Conservation (phyloP, 108 stramenopile species). For the Aurantiochytrium sp. region DNA sequence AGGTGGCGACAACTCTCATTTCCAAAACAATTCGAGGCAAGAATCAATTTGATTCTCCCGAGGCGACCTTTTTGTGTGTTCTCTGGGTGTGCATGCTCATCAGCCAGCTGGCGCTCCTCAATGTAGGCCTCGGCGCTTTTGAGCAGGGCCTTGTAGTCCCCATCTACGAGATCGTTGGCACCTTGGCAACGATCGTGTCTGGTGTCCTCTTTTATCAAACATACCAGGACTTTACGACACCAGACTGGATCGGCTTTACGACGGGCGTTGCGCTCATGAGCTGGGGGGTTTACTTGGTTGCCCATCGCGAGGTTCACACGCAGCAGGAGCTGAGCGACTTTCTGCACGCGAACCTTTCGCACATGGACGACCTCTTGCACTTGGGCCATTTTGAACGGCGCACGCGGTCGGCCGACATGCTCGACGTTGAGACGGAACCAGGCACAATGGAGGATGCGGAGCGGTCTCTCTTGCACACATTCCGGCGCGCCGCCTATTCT, state of each 20-base stretch:
- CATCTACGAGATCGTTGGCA: conserved; percentile 15
- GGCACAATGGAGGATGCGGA: background rate
- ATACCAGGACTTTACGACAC: background rate
- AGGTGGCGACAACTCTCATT: conserved; percentile 7
- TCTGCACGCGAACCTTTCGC: background rate
- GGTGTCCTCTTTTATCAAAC: background rate
- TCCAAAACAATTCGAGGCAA: background rate
- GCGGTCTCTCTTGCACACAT: background rate
- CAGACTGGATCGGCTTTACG: background rate
- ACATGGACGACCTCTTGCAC: conserved; percentile 1
- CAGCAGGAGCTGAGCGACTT: conserved; percentile 9
- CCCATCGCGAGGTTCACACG: background rate
- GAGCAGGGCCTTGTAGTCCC: conserved; percentile 4
- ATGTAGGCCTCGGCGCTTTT: background rate
- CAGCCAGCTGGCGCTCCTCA: background rate
- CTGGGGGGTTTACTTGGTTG: conserved; percentile 5
- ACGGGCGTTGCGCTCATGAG: background rate
- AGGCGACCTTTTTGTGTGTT: background rate
- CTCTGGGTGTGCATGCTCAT: background rate
- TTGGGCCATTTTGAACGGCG: background rate
- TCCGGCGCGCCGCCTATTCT: background rate
- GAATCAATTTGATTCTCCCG: background rate
- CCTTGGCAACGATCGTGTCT: background rate
- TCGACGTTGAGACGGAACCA: background rate
- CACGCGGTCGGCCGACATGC: background rate